These are phyloP conservation scores for Combretum micranthum DNA, from an alignment of 345 rosid genomes.

Conservation along the genomic window DNA sequence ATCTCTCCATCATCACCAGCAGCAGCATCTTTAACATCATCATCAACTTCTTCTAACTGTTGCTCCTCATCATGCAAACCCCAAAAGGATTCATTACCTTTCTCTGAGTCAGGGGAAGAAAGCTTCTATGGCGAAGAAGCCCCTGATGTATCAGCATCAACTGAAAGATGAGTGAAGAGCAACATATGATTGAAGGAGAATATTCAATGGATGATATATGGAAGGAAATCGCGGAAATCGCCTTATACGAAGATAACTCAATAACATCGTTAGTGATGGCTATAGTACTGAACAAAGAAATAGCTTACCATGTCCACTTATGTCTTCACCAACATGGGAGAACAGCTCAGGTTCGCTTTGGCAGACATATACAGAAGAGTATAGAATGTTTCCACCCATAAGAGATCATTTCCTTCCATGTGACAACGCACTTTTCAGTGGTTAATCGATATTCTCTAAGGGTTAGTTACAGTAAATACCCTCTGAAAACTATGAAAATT, in stretches of 20 bases:
- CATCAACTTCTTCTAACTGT: constrained; percentile 42
- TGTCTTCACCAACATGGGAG: constrained; percentile 59
- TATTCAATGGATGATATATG: constrained; percentile 83
- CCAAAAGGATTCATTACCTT: constrained; percentile 34
- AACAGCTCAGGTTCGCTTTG: constrained; percentile 51
- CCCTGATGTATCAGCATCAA: constrained; percentile 13
- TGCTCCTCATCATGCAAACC: constrained; percentile 53
- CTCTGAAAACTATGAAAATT: too few relatives aligned
- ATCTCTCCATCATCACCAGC: constrained; percentile 34
- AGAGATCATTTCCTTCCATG: constrained; percentile 25
- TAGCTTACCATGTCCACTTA: constrained; percentile 37
- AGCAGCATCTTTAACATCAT: constrained; percentile 8
- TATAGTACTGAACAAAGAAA: constrained; percentile 40
- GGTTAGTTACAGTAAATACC: too few relatives aligned
- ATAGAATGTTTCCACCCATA: constrained; percentile 40
- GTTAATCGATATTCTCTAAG: constrained; percentile 31
- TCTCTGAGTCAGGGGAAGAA: constrained; percentile 39
- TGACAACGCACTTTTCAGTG: constrained; percentile 32
- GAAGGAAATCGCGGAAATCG: constrained; percentile 86
- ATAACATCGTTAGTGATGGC: constrained; percentile 46
- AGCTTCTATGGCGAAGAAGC: constrained; percentile 79
- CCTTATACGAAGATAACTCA: constrained; percentile 33
- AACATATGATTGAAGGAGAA: constrained; percentile 34
- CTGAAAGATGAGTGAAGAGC: constrained; percentile 23
- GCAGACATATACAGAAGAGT: constrained; percentile 55